Conservation (phyloP, 139 green algal genomes). For the Asterochloris sp. region DNA sequence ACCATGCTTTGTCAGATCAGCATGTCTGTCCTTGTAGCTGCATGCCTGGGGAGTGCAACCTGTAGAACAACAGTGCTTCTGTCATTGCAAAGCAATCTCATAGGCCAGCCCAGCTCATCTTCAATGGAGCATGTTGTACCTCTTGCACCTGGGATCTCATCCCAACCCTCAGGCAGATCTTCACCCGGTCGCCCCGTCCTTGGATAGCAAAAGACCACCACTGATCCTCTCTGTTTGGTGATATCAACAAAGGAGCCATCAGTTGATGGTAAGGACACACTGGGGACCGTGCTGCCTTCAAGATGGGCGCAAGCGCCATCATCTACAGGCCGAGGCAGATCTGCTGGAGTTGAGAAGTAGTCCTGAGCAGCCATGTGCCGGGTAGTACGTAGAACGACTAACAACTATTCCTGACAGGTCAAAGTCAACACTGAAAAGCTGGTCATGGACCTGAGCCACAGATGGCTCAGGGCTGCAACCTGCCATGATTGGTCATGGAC, state of each 20-base stretch:
- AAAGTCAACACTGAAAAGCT: no score
- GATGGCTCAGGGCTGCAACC: no score
- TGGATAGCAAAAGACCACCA: constrained; percentile 5
- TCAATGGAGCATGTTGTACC: neutral
- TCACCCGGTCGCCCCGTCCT: constrained; percentile 6
- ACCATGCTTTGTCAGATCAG: neutral
- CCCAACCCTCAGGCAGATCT: neutral
- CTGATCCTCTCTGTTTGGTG: neutral
- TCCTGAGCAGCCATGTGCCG: neutral
- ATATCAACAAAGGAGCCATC: neutral
- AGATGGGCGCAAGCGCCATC: constrained; percentile 8
- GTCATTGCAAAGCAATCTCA: neutral
- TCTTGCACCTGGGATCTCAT: constrained; percentile 6
- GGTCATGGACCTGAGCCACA: no score
- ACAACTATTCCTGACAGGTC: no score
- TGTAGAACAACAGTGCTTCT: neutral
- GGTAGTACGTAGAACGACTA: no score
- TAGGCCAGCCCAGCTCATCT: neutral
- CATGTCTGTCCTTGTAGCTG: constrained; percentile 11
- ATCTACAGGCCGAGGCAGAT: neutral
- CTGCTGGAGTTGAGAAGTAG: neutral
- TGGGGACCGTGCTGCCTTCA: neutral
- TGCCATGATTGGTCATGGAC: no score
- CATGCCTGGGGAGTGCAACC: constrained; percentile 10
- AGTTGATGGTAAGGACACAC: neutral